Base-by-base conservation (phyloP, 1,139 yeast species). In the Sugiyamaella novakii region DNA sequence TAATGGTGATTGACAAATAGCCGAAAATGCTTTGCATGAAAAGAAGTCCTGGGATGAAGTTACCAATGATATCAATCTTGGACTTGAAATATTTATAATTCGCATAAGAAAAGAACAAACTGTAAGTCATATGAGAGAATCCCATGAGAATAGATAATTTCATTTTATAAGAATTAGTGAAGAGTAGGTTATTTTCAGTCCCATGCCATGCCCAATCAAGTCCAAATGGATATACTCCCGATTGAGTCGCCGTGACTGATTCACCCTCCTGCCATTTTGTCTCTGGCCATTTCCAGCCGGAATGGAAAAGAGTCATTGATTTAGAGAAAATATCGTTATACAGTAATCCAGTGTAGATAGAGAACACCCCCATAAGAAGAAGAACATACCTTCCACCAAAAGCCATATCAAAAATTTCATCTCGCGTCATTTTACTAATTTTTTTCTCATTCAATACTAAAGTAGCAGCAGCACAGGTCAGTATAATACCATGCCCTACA, bases 131-230 rank as follows among this genome's bases (percentile, higher is more conserved):
- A 69, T 92, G 99, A 34, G 81, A 74, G 67, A 84, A 89, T 11
- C 99, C 99, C 94, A 92, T 86, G 54, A 94, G 74, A 53, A 92
- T 86, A 1, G 98, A 89, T 53, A 92, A 73, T 67, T 92, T 92
- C 99, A 92, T 92, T 73, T 92, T 92, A 71, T 87, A 91, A 1
- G 98, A 91, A 71, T 92, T 92, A 49, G 95, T 81, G 69, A 94
- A 92, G 52, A 94, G 70, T 59, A 92, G 76, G 54, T 84, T 86
- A 69, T 94, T 92, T 56, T 92, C 98, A 27, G 98, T 79, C 2
- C 98, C 97, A 65, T 92, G 98, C 99, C 99, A 92, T 25, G 85
- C 89, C 71, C 86, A 87, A 69, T 92, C 99, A 39, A 92, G 69
- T 51, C 99, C 99, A 62, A 91, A 73, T 21, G 85, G 75, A 65